These are phyloP conservation scores for Curvularia sp. DNA, from an alignment of 2,329 filamentous ascomycete genomes.

Conservation along the genomic window DNA sequence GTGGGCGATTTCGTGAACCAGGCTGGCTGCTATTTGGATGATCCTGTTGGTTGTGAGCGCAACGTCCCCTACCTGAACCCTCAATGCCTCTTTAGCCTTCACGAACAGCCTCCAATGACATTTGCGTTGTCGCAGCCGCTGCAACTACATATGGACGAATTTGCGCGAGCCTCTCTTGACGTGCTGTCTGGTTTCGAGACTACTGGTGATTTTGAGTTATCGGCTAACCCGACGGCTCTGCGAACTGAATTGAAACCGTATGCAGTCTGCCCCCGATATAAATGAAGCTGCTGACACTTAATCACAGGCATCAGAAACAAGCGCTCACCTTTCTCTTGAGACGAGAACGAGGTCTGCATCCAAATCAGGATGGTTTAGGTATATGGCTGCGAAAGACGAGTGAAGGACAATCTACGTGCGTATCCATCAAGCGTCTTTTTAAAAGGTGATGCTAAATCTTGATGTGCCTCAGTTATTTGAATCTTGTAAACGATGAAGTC, in stretches of 20 bases:
- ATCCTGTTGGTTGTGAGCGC: constrained; percentile 20
- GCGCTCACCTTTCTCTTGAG: constrained; percentile 19
- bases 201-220: background rate
- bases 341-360: constrained; percentile 18
- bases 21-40: constrained; percentile 16
- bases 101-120: background rate
- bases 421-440: background rate
- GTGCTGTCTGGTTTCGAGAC: background rate
- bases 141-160: background rate
- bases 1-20: constrained; percentile 1
- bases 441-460: background rate
- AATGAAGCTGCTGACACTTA: background rate
- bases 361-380: constrained; percentile 5
- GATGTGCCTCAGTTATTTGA: background rate
- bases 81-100: constrained; percentile 14
- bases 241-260: background rate
- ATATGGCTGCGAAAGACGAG: constrained; percentile 11
- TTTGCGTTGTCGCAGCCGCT: background rate
- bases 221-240: background rate
- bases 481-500: background rate
- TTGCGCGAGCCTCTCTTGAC: background rate
- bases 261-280: background rate
- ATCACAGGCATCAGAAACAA: constrained; percentile 16
- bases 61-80: constrained; percentile 25
- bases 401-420: background rate